Base-by-base conservation (phyloP, 2,329 filamentous ascomycete genomes). In the Tothia fuscella region DNA sequence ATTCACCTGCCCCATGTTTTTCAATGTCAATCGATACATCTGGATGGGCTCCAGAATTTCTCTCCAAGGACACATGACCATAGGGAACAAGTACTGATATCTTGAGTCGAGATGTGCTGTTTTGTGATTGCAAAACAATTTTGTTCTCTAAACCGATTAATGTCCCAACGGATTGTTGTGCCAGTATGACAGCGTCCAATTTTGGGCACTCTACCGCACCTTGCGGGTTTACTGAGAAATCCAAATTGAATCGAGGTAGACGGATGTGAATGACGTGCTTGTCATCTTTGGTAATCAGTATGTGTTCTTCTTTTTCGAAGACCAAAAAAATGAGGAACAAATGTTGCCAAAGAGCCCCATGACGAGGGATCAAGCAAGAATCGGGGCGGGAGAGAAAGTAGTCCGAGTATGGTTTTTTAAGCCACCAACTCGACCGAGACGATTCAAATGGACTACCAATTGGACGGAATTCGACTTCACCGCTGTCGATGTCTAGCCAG, bases 81-180 rank as follows among this genome's bases (percentile, higher is more conserved):
- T 72, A 45, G 0, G 77, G 71, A 0, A 75, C 59, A 0, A 82
- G 58, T 5, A 81, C 5, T 14, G n/a, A 13, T 12, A n/a, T 13
- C 2, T 17, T 4, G 20, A 16, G 3, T 12, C 5, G 22, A 3
- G 21, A 58, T 22, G 65, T 75, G 6, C 67, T 66, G 3, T 63
- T 58, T 0, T 50, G 44, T 0, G 43, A 49, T 28, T 71, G 66
- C 9, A 80, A 54, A 1, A 82, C 66, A 3, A 80, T 56, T 51
- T 72, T 80, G 52, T 70, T 77, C 2, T 57, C 43, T 1, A 82
- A 58, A 0, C 79, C 78, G 44, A 80, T 71, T 49, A 72, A 65
- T 0, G 72, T 75, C 0, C 78, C 78, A 0, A 68, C 57, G 36
- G 80, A 69, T 49, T 84, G 80, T 6, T 72, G 48, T 0, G 54